Conservation (phyloP, 2,329 filamentous ascomycete species). For the Exophiala sp. region DNA sequence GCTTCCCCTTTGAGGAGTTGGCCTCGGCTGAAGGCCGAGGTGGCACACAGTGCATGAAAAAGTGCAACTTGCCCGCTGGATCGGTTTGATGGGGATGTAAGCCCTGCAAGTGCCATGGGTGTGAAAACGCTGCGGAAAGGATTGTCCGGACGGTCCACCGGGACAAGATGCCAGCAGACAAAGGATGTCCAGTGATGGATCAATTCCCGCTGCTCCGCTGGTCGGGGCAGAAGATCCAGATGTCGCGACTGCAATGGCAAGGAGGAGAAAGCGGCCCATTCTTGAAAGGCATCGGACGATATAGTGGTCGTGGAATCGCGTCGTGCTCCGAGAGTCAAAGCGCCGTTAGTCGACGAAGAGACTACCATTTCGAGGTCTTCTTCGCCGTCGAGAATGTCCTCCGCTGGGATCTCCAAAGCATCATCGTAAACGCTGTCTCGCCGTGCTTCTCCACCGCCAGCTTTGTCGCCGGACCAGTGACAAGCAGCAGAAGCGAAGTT, state of each 20-base stretch:
- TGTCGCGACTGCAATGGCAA: constrained; percentile 4
- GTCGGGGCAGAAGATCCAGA: constrained; percentile 20
- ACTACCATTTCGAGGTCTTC: constrained; percentile 12
- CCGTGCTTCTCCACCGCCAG: too few species aligned
- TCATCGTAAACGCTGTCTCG: too few species aligned
- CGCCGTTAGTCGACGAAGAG: constrained; percentile 5
- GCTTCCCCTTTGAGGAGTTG: constrained; percentile 28
- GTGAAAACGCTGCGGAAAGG: constrained; percentile 32
- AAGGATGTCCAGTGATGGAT: constrained; percentile 34
- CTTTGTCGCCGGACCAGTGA: not conserved
- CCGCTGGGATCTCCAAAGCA: not conserved
- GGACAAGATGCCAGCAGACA: constrained; percentile 31
- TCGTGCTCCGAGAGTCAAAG: not conserved
- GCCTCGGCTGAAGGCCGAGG: constrained; percentile 32
- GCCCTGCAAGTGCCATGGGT: constrained; percentile 21
- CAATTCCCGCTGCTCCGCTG: constrained; percentile 24
- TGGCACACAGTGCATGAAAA: constrained; percentile 33
- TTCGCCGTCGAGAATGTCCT: not conserved
- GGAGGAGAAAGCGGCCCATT: not conserved
- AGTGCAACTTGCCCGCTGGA: constrained; percentile 32
- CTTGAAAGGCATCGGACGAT: not conserved
- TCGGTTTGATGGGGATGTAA: constrained; percentile 16
- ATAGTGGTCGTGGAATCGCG: not conserved
- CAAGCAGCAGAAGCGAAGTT: not conserved
- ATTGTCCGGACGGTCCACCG: constrained; percentile 32